Conservation (phyloP, 495 filamentous ascomycete species). For the Penicillium roqueforti region DNA sequence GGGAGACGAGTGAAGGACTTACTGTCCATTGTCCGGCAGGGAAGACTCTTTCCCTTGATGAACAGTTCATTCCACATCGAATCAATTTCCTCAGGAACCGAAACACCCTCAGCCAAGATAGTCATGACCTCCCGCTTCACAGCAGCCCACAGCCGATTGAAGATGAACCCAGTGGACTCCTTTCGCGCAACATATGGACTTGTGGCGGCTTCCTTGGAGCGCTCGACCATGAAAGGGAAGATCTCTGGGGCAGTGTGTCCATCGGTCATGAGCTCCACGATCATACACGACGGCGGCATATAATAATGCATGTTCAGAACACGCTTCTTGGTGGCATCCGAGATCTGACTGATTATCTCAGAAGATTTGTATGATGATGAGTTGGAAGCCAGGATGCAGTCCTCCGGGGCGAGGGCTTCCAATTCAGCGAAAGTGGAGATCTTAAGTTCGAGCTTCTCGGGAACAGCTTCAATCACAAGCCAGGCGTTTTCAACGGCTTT, state of each 20-base stretch:
- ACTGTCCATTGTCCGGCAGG: slow-evolving; percentile 35
- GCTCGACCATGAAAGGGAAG: slow-evolving; percentile 38
- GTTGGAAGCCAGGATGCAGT: slow-evolving; percentile 53
- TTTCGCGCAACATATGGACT: slow-evolving; percentile 38
- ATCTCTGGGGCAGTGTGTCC: slow-evolving; percentile 41
- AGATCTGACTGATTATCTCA: slow-evolving; percentile 44
- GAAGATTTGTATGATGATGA: slow-evolving; percentile 45
- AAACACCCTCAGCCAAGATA: slow-evolving; percentile 45
- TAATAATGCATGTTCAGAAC: slow-evolving; percentile 48
- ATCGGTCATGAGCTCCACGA: slow-evolving; percentile 51
- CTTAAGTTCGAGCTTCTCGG: slow-evolving; percentile 51
- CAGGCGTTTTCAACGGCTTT: slow-evolving; percentile 40
- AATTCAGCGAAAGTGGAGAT: slow-evolving; percentile 45
- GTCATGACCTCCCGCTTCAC: slow-evolving; percentile 48
- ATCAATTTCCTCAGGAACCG: slow-evolving; percentile 42
- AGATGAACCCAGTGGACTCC: slow-evolving; percentile 48
- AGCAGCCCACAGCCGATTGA: slow-evolving; percentile 52
- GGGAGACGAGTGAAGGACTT: neutral
- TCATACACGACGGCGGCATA: slow-evolving; percentile 40
- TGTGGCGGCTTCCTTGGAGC: slow-evolving; percentile 36
- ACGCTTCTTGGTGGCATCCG: slow-evolving; percentile 23
- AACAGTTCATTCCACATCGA: slow-evolving; percentile 41
- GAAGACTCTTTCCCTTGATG: slow-evolving; percentile 19
- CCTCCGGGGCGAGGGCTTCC: slow-evolving; percentile 34
- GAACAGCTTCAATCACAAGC: slow-evolving; percentile 53